A percentile compares a stretch with the other conserved stretches of the same genome.
Conservation (phyloP, 345 rosid genomes). For the Syzygium aromaticum region DNA sequence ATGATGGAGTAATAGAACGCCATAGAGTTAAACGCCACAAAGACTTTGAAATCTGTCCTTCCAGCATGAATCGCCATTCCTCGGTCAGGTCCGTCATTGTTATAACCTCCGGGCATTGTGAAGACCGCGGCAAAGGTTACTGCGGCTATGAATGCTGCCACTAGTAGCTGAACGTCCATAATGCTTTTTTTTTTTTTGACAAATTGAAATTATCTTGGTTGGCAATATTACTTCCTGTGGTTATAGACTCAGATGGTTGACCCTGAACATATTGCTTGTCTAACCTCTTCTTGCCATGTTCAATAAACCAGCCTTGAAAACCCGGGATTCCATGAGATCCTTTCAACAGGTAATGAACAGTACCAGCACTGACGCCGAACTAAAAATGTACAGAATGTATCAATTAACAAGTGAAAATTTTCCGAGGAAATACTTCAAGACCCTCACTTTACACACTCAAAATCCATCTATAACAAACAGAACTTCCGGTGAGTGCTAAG, state of each 20-base stretch:
- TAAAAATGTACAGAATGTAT: background rate
- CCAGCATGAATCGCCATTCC: background rate
- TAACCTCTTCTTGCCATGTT: background rate
- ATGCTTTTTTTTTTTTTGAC: background rate
- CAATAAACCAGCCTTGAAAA: background rate
- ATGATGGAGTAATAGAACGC: background rate
- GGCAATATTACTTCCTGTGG: background rate
- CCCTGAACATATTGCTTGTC: background rate
- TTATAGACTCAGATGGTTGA: background rate
- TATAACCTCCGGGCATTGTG: background rate
- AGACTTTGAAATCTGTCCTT: background rate
- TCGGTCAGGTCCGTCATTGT: background rate
- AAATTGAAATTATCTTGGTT: background rate
- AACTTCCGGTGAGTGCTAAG: too few relatives aligned
- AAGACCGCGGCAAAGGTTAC: rapidly evolving
- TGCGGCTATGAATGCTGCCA: background rate
- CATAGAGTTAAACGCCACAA: rapidly evolving
- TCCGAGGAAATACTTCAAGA: background rate
- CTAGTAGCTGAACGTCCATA: background rate
- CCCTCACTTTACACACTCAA: background rate
- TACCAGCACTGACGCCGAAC: rapidly evolving
- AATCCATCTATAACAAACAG: background rate
- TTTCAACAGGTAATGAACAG: rapidly evolving
- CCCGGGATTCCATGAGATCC: background rate
- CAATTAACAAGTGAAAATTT: background rate